A percentile compares a stretch with the other conserved stretches of the same genome.
phyloP scores from a whole-genome alignment of 1,139 yeast genomes.

The Candida anutae region DNA sequence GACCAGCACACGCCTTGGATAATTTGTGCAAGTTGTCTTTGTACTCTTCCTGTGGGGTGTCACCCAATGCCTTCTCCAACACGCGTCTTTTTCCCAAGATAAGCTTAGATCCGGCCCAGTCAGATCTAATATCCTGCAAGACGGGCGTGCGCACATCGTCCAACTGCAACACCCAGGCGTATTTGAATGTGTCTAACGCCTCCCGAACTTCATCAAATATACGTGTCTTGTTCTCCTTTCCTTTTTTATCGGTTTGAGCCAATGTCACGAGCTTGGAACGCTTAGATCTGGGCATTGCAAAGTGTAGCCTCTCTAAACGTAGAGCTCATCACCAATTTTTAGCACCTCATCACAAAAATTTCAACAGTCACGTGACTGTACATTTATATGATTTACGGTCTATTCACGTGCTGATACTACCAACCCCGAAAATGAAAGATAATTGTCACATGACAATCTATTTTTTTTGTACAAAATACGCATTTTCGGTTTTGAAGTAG shows the following conservation, averaged over 20 bases:
- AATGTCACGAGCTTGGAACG: constrained; percentile 92
- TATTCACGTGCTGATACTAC: no score
- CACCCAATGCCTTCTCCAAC: constrained; percentile 86
- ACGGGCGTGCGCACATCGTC: constrained; percentile 96
- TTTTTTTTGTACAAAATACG: no score
- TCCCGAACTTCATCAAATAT: constrained; percentile 85
- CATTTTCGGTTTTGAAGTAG: no score
- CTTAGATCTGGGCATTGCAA: constrained; percentile 97
- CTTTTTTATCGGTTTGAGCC: constrained; percentile 94
- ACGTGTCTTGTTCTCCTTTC: constrained; percentile 84
- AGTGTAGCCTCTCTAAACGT: no score
- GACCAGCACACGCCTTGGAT: constrained; percentile 54
- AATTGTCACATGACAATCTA: no score
- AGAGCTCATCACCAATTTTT: not conserved
- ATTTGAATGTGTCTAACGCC: constrained; percentile 68
- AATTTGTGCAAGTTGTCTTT: constrained; percentile 73
- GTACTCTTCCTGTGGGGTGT: constrained; percentile 81
- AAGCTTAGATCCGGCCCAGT: constrained; percentile 86
- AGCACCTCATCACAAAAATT: constrained; percentile 6
- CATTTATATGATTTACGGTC: no score
- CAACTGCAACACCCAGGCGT: constrained; percentile 77
- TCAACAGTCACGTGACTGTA: no score
- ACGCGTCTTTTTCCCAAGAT: constrained; percentile 90
- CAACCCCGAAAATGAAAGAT: no score
- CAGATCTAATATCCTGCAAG: constrained; percentile 82